Base-by-base conservation (phyloP, 345 rosid genomes). In the Citrus sinensis region DNA sequence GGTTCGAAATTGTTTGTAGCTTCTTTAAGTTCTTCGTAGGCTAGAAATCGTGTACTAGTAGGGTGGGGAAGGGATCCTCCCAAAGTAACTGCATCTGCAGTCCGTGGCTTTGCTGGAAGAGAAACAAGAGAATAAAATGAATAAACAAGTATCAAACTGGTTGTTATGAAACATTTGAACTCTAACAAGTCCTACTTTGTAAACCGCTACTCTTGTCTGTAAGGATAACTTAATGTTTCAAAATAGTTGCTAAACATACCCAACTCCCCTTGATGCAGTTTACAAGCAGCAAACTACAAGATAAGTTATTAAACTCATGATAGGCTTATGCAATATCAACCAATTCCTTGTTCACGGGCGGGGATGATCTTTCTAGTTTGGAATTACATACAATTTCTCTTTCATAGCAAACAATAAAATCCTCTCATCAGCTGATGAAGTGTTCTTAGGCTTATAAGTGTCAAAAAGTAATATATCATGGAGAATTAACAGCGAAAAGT, bases 1-100 rank as follows among this genome's bases (percentile, higher is more conserved):
- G 89, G 76, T 81, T 92, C 92, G 74, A 96, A 96, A 90, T 94
- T 92, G 87, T 92, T 90, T 71, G 99, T 94, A 39, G 99, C 99
- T 75, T 89, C 94, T 80, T 90, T 90, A 75, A 96, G 98, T 88
- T 96, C 98, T 84, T 96, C 99, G 76, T 89, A 96, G 80, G 97
- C 87, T 56, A 96, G 84, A 88, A 94, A 92, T 39, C 98, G 87
- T 40, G 98, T 92, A 76, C 98, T 94, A 59, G 93, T 86, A 75
- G 98, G 98, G 78, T 90, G 94, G 65, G 95, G 90, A 81, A 96
- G 87, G 75, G 98, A 88, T 59, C 93, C 97, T 64, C 80, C 88
- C 10, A 68, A 75, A 19, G 89, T 84, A 85, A 73, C 86, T 16
- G 89, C 78, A 39, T 91, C 93, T 32, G 78, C 71, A 71, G 82